phyloP scores from a whole-genome alignment of 768 basidiomycete species.

The Sarcodon sp. region DNA sequence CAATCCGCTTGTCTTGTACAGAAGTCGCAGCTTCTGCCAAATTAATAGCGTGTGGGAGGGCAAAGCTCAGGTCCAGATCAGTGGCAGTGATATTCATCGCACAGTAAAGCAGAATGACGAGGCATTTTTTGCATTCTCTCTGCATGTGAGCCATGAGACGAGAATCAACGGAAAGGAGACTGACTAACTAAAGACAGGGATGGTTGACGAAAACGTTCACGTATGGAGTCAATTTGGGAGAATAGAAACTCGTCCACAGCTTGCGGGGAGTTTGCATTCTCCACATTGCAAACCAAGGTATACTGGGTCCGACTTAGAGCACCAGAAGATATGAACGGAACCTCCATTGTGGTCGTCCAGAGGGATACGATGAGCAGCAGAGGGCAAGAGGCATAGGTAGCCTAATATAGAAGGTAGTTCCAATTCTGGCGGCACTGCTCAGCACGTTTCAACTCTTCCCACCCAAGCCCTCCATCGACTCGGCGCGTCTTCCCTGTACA shows the following conservation, averaged over 20 bases:
- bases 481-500: too few species aligned
- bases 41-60: constrained; percentile 64
- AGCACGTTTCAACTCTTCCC: too few species aligned
- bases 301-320: constrained; percentile 69
- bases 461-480: too few species aligned
- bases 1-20: constrained; percentile 55
- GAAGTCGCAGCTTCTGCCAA: constrained; percentile 58
- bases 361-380: background rate
- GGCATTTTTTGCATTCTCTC: constrained; percentile 52
- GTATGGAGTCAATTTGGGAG: constrained; percentile 44
- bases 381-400: background rate
- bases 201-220: constrained; percentile 35
- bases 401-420: too few species aligned
- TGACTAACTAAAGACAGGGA: constrained; percentile 41
- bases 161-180: background rate
- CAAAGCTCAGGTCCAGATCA: constrained; percentile 47
- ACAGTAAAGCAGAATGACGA: constrained; percentile 65
- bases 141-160: constrained; percentile 15
- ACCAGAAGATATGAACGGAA: constrained; percentile 69
- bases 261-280: constrained; percentile 42
- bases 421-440: too few species aligned
- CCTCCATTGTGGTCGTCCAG: constrained; percentile 38
- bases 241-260: constrained; percentile 49
- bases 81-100: constrained; percentile 33
- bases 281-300: constrained; percentile 59